These are phyloP conservation scores for Dillenia suffruticosa DNA, from an alignment of 164 flowering plant species.

Conservation along the genomic window DNA sequence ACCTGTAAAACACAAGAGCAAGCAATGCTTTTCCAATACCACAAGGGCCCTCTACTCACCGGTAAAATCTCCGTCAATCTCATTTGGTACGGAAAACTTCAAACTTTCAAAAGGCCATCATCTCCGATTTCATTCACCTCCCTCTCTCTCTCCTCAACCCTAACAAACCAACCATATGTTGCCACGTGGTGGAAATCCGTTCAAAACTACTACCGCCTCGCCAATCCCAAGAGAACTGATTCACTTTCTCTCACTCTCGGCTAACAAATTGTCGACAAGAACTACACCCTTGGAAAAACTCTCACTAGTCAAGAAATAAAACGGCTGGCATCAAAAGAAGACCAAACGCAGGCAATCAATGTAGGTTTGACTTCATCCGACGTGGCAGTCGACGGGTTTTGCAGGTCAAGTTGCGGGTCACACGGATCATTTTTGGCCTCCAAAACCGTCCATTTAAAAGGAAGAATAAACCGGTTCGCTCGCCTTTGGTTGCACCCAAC, in stretches of 20 bases:
- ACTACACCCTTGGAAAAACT: constrained; percentile 14
- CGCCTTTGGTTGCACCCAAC: constrained; percentile 57
- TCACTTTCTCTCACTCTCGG: constrained; percentile 11
- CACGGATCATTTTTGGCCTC: constrained; percentile 29
- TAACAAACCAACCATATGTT: constrained; percentile 36
- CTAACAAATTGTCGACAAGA: constrained; percentile 5
- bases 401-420: constrained; percentile 38
- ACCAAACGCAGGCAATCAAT: constrained; percentile 30
- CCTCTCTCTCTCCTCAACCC: constrained; percentile 18
- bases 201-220: constrained; percentile 37
- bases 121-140: constrained; percentile 57
- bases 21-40: constrained; percentile 39
- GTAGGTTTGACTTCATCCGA: constrained; percentile 39
- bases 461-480: constrained; percentile 17
- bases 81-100: constrained; percentile 69
- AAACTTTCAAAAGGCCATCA: constrained; percentile 53
- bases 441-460: neutral
- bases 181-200: constrained; percentile 61
- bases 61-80: constrained; percentile 58
- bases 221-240: constrained; percentile 15
- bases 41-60: constrained; percentile 60
- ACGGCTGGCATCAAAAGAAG: constrained; percentile 21
- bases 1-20: constrained; percentile 2
- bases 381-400: constrained; percentile 38
- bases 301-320: constrained; percentile 11